These are phyloP conservation scores for Aureobasidium sp. DNA, from an alignment of 2,329 filamentous ascomycete species.

Conservation along the genomic window DNA sequence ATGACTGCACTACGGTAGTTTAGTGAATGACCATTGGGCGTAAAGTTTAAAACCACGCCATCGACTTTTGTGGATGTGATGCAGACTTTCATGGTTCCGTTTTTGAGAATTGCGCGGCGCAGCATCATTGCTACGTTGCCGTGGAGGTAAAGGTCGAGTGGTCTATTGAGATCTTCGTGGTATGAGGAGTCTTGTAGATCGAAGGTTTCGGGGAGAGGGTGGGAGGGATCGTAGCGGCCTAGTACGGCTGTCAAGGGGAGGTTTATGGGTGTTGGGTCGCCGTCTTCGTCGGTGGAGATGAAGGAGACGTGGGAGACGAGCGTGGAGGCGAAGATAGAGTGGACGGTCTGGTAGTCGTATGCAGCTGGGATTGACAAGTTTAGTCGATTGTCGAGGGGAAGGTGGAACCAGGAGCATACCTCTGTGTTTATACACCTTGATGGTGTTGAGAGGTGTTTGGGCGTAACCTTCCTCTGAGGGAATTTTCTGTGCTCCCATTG, in stretches of 20 bases:
- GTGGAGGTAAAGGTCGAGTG: constrained; percentile 14
- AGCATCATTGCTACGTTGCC: constrained; percentile 13
- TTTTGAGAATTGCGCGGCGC: neutral
- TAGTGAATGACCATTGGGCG: constrained; percentile 7
- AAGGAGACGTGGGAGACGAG: constrained; percentile 13
- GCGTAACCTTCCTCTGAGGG: neutral
- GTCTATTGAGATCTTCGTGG: neutral
- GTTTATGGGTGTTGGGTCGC: constrained; percentile 11
- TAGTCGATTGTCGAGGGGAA: neutral
- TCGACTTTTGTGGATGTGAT: constrained; percentile 9
- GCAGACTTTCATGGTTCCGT: constrained; percentile 3
- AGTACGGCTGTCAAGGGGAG: constrained; percentile 13
- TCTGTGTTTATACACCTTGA: constrained; percentile 15
- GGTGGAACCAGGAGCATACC: neutral
- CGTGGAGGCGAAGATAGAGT: constrained; percentile 12
- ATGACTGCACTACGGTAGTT: constrained; percentile 11
- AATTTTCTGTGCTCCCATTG: constrained; percentile 5
- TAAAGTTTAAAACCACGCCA: constrained; percentile 12
- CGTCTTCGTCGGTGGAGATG: constrained; percentile 8
- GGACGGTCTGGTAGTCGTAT: constrained; percentile 13
- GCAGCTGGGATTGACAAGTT: neutral
- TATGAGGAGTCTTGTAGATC: neutral
- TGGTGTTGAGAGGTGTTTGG: constrained; percentile 11
- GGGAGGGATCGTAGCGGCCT: constrained; percentile 1
- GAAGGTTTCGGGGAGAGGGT: constrained; percentile 3